Evolutionary conservation across 192 early-diverging fungal genomes (phyloP), one percentile per base, ranked within the genome.

Genomic region (Helicostylum pulchrum): DNA sequence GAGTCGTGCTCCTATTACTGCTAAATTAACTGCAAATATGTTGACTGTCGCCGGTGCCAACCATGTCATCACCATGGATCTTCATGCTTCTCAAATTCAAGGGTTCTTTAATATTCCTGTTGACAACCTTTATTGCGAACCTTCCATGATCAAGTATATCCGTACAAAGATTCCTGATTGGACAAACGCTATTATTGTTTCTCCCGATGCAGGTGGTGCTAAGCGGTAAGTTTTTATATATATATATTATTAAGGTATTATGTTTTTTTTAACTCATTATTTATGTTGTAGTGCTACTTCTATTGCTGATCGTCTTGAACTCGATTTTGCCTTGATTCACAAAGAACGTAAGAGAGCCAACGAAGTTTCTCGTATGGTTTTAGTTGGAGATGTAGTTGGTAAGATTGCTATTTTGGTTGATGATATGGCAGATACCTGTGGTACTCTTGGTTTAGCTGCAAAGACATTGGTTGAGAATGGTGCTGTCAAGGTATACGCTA

Each of bases 61-160:
- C 78, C 97, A 99, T 81, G 84, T 99, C 44, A 97, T 99, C 75
- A 99, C 97, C 9, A 92, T 99, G 90, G 97, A 99, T 64, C 79
- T 99, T 60, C 97, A 99, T 70, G 90, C 91, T 4, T 86, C 89
- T 19, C 92, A 94, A 74, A 93, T 96, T 74, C 93, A 96, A 64
- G 97, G 97, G 36, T 99, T 99, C 79, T 99, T 98, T 70, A 87
- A 85, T 66, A 89, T 89, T 55, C 96, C 97, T 6, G 88, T 95
- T 2, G 96, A 98, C 73, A 99, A 99, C 68, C 80, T 99, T 42
- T 87, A 92, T 48, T 92, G 92, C 32, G 92, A 97, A 75, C 97
- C 97, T 46, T 85, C 86, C 30, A 84, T 98, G 59, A 85, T 84
- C 70, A 85, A 92, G 68, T 97, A 92, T 85, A 92, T 99, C 73